Base-by-base conservation (phyloP, 306 rosid genomes). In the Acacia melanoxylon region DNA sequence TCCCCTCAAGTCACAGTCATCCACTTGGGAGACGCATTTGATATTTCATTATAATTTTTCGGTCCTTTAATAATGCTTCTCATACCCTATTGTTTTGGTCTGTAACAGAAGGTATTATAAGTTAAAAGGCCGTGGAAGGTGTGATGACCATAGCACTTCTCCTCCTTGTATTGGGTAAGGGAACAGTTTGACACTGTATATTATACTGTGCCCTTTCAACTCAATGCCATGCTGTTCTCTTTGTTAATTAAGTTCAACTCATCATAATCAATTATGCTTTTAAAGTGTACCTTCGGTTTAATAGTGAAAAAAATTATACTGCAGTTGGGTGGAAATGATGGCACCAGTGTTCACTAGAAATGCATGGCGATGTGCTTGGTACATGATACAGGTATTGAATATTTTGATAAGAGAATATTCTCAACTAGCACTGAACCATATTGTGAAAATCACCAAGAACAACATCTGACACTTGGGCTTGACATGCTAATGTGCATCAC, bases 291-390 rank as follows among this genome's bases (percentile, higher is more conserved):
- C 54, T 75, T 72, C 24, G 59, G 67, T 80, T 75, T 83, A 79
- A 41, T 74, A 41, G 68, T 66, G 77, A 72, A 83, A 61, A 56
- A 80, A 82, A 37, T 78, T 75, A 33, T 78, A 73, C 83, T 73
- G 67, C 89, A 95, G 98, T 75, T 95, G 97, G 97, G 98, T 95
- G 85, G 98, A 95, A 90, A 93, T 93, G 97, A 95, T 95, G 98
- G 98, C 97, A 49, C 98, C 98, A 2, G 98, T 95, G 84, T 93
- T 95, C 81, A 88, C 98, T 52, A 91, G 83, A 78, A 86, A 77
- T 19, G 89, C 97, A 62, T 95, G 98, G 98, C 86, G 48, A 83
- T 95, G 98, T 61, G 94, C 87, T 41, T 95, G 98, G 98, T 89
- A 91, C 85, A 89, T 95, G 91, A 87, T 93, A 80, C 98, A 95